These are phyloP conservation scores for Termitomyces sp. DNA, from an alignment of 768 basidiomycete species.

Conservation along the genomic window DNA sequence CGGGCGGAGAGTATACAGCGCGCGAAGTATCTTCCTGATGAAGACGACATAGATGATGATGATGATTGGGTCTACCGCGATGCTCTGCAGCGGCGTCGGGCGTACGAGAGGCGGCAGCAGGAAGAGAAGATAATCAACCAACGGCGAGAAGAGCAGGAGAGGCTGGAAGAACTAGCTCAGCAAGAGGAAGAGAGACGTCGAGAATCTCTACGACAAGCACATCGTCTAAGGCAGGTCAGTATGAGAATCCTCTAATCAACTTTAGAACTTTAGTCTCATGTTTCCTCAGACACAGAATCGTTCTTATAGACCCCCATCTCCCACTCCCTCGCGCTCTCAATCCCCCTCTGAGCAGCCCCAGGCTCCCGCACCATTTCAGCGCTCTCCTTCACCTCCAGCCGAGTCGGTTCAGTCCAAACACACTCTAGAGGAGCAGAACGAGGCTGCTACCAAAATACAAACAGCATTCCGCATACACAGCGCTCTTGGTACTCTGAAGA, in stretches of 20 bases:
- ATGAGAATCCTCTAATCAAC: neutral
- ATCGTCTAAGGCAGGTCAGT: conserved; percentile 7
- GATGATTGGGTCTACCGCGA: conserved; percentile 30
- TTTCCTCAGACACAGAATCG: neutral
- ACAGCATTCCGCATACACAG: conserved; percentile 37
- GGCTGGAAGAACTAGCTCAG: conserved; percentile 6
- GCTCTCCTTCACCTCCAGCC: conserved; percentile 1
- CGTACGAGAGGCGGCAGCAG: conserved; percentile 21
- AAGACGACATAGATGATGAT: conserved; percentile 25
- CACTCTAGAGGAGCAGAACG: conserved; percentile 26
- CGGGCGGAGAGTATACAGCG: conserved; percentile 30
- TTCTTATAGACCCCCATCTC: neutral
- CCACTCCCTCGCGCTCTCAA: neutral
- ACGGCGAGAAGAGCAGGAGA: conserved; percentile 11
- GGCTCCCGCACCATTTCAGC: conserved; percentile 2
- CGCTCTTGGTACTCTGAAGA: conserved; percentile 35
- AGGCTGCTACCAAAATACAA: conserved; percentile 45
- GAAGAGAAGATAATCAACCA: conserved; percentile 11
- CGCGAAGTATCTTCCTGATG: conserved; percentile 33
- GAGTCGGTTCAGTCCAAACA: conserved; percentile 14
- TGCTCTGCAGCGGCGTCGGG: conserved; percentile 23
- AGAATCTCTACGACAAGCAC: conserved; percentile 10
- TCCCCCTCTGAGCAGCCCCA: neutral
- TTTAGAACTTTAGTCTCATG: neutral
- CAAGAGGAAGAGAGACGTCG: conserved; percentile 10